phyloP scores from a whole-genome alignment of 805 yeast species.

The Teunomyces barrocoloradensis region DNA sequence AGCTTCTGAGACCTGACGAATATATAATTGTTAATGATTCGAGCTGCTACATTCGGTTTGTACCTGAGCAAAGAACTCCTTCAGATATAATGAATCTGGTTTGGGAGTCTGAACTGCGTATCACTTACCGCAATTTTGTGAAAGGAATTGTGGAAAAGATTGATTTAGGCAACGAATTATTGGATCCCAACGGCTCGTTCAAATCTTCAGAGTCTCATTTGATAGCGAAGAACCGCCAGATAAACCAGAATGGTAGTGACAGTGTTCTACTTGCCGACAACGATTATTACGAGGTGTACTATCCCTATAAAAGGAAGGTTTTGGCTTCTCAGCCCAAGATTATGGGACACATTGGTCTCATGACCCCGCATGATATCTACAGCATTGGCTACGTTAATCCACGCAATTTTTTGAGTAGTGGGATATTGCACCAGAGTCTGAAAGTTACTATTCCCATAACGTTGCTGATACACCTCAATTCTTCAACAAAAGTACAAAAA shows the following conservation, averaged over 20 bases:
- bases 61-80: slow-evolving; percentile 14
- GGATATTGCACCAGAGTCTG: not conserved
- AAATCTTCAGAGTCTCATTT: slow-evolving; percentile 3
- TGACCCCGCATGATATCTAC: slow-evolving; percentile 14
- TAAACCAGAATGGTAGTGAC: slow-evolving; percentile 7
- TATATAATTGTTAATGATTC: slow-evolving; percentile 24
- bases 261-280: not conserved
- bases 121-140: slow-evolving; percentile 16
- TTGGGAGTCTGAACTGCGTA: slow-evolving; percentile 11
- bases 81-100: slow-evolving; percentile 4
- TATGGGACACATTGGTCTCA: slow-evolving; percentile 20
- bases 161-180: slow-evolving; percentile 14
- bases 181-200: not conserved
- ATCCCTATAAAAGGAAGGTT: slow-evolving; percentile 20
- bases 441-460: not conserved
- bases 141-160: slow-evolving; percentile 13
- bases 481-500: slow-evolving; percentile 8
- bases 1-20: slow-evolving; percentile 15
- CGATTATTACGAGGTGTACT: slow-evolving; percentile 13
- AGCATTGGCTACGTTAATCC: slow-evolving; percentile 2
- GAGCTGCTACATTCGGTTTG: slow-evolving; percentile 19
- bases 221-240: slow-evolving; percentile 15
- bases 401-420: not conserved
- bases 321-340: slow-evolving; percentile 20
- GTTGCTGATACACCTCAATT: slow-evolving; percentile 11